These are phyloP conservation scores for Arabidopsis arenosa DNA, from an alignment of 345 rosid genomes.

Conservation along the genomic window DNA sequence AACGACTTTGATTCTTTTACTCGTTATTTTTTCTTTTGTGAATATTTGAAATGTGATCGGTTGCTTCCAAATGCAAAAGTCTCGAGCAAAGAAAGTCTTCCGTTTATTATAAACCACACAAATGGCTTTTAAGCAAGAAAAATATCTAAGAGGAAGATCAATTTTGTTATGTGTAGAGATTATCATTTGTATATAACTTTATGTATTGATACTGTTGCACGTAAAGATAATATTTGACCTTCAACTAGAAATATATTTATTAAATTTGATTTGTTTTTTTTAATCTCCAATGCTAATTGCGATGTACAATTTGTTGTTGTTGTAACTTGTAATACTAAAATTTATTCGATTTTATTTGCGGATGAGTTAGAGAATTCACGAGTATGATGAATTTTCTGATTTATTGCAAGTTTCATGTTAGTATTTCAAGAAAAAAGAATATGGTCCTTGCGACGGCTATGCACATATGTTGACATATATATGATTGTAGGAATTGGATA, in stretches of 20 bases:
- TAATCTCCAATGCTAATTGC: not conserved
- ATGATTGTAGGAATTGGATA: not conserved
- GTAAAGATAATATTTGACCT: not conserved
- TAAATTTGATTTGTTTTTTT: not conserved
- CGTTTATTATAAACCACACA: conserved; percentile 7
- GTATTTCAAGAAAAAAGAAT: not conserved
- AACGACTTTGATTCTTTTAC: conserved; percentile 20
- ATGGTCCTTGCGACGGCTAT: not conserved
- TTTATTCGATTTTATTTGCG: not conserved
- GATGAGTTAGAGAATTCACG: not conserved
- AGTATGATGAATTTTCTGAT: not conserved
- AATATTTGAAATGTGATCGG: conserved; percentile 10
- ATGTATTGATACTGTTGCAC: not conserved
- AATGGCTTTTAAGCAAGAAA: not conserved
- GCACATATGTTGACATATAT: not conserved
- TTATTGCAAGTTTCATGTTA: not conserved
- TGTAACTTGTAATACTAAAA: not conserved
- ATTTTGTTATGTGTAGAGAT: not conserved
- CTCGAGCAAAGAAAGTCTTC: conserved; percentile 9
- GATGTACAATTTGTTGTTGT: not conserved
- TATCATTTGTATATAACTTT: not conserved
- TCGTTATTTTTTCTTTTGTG: not conserved
- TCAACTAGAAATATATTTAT: not conserved
- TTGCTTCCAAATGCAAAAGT: conserved; percentile 31
- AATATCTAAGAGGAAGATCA: conserved; percentile 8